phyloP scores from a whole-genome alignment of 495 filamentous ascomycete species.

The Neurospora terricola region DNA sequence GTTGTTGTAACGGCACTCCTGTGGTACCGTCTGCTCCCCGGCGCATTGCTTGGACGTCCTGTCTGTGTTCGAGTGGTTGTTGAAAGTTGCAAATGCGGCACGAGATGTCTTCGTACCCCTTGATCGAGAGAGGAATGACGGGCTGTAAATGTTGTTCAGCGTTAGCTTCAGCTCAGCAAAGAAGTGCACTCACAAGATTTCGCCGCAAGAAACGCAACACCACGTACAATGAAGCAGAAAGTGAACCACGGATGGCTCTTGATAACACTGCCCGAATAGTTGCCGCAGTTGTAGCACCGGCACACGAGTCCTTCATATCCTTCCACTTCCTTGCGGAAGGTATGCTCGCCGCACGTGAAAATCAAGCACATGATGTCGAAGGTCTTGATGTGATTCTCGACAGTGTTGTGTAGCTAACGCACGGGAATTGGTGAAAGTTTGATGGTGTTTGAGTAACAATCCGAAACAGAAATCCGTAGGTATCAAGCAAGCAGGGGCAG shows the following conservation, averaged over 20 bases:
- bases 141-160: slow-evolving; percentile 26
- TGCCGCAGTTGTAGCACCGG: slow-evolving; percentile 49
- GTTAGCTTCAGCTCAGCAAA: background rate
- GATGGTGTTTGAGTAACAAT: background rate
- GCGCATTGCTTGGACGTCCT: slow-evolving; percentile 38
- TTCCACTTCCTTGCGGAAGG: slow-evolving; percentile 43
- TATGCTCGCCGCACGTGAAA: slow-evolving; percentile 49
- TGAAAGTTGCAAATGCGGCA: slow-evolving; percentile 47
- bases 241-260: slow-evolving; percentile 49
- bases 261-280: slow-evolving; percentile 39
- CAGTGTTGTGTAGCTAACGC: background rate
- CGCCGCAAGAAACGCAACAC: background rate
- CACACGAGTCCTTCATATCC: slow-evolving; percentile 44
- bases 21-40: slow-evolving; percentile 28
- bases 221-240: slow-evolving; percentile 45
- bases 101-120: slow-evolving; percentile 44
- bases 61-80: slow-evolving; percentile 44
- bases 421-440: background rate
- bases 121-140: slow-evolving; percentile 43
- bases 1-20: slow-evolving; percentile 37
- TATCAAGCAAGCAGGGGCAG: background rate
- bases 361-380: slow-evolving; percentile 41
- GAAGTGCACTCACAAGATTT: background rate
- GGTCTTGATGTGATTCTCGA: background rate
- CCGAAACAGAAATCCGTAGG: background rate